Evolutionary conservation across 176 grass and related monocot genomes (phyloP).

Genomic region (Avena sativa): DNA sequence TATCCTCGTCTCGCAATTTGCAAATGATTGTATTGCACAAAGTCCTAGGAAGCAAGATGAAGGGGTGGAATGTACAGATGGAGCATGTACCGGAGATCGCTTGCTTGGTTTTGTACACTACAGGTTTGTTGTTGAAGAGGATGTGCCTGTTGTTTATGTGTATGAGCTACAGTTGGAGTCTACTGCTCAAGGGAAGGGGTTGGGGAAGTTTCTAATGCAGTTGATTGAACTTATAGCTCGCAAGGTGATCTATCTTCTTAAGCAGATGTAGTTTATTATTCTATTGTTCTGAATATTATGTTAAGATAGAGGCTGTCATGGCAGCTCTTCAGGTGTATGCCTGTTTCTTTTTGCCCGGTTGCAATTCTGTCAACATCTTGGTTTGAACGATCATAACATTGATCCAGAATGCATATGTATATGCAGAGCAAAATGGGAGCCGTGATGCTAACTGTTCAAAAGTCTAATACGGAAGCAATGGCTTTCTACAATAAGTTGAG

Average conservation of each 20-base stretch:
- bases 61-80: slow-evolving; percentile 9
- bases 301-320: not conserved
- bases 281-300: not conserved
- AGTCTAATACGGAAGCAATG: slow-evolving; percentile 68
- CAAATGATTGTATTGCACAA: slow-evolving; percentile 31
- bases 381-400: slow-evolving; percentile 17
- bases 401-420: not conserved
- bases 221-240: slow-evolving; percentile 77
- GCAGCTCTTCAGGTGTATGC: not conserved
- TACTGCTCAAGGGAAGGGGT: slow-evolving; percentile 68
- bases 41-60: slow-evolving; percentile 24
- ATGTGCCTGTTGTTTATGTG: slow-evolving; percentile 86
- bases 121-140: slow-evolving; percentile 84
- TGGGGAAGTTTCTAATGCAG: slow-evolving; percentile 89
- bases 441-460: slow-evolving; percentile 95
- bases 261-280: not conserved
- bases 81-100: slow-evolving; percentile 18
- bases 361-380: not conserved
- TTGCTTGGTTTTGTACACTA: slow-evolving; percentile 90
- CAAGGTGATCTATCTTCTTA: slow-evolving; percentile 59
- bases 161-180: slow-evolving; percentile 87
- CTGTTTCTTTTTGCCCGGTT: slow-evolving; percentile 26
- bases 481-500: slow-evolving; percentile 78
- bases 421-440: slow-evolving; percentile 75
- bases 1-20: slow-evolving; percentile 52